Base-by-base conservation (phyloP, 73 alveolate genomes). In the Uronychia setigera region DNA sequence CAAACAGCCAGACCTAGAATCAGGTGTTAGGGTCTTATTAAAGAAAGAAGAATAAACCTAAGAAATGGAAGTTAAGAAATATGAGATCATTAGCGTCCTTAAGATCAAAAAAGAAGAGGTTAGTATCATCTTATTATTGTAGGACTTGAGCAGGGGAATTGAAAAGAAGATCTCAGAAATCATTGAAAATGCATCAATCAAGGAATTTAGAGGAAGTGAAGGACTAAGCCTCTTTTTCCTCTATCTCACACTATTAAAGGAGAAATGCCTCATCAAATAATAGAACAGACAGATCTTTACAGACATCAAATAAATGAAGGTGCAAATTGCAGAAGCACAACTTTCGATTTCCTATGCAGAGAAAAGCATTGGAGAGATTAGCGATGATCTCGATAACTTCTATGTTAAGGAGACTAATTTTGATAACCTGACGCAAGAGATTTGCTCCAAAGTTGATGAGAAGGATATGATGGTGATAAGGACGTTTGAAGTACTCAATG, bases 401-500 rank as follows among this genome's bases (percentile, higher is more conserved):
- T 35, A 79, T 27, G 29, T 26, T 1, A 86, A 86, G 77, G 31
- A 26, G 32, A 60, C 74, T 30, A 14, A 79, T 31, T 31, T 86
- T 26, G n/a, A 79, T 13, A 60, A 78, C 31, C n/a, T 28, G 29
- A 86, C 79, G 60, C 46, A 57, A 5, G 79, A 82, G 35, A 28
- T 86, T 29, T 58, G 82, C 28, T 33, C 46, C 59, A 86, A 82
- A 58, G 59, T 86, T 1, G 92, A 86, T 29, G 92, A 78, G 33
- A 86, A 85, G 0, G 92, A 86, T 35, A 86, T 86, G 27, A 76
- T 86, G 33, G 87, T 29, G 81, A 59, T 26, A 79, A 60, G 74
- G 94, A 88, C 31, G 76, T 84, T 0, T 9, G 86, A 32, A 81
- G 58, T 86, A 31, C 77, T 57, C 74, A 81, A 88, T 35, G 85